Evolutionary conservation across 371 early-diverging fungal species (phyloP).

Genomic region (Mortierella polycephala): DNA sequence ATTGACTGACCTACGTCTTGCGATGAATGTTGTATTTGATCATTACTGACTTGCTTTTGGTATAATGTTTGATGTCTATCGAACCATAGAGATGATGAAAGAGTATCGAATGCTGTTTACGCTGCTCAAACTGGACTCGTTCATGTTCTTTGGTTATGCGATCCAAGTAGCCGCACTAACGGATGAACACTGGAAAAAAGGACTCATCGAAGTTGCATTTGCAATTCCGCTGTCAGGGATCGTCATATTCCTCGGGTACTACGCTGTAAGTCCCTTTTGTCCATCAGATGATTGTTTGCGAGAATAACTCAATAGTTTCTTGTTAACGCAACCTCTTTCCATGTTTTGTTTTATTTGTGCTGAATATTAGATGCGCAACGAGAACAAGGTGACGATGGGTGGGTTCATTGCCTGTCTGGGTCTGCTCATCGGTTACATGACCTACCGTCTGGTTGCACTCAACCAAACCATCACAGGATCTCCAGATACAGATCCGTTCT

Average conservation of each 20-base stretch:
- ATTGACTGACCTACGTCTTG: no score
- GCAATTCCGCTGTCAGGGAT: constrained; percentile 36
- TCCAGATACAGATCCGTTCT: constrained; percentile 34
- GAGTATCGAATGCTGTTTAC: constrained; percentile 47
- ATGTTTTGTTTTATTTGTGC: neutral
- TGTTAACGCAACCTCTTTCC: neutral
- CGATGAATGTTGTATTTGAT: neutral
- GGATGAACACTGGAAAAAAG: constrained; percentile 41
- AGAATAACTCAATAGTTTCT: neutral
- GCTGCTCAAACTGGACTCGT: constrained; percentile 42
- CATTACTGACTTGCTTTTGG: neutral
- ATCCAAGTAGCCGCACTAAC: constrained; percentile 38
- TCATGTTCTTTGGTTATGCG: constrained; percentile 50
- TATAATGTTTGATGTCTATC: neutral
- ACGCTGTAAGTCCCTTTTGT: constrained; percentile 13
- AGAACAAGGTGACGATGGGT: constrained; percentile 47
- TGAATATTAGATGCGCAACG: constrained; percentile 19
- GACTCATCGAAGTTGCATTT: constrained; percentile 34
- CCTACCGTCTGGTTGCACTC: constrained; percentile 17
- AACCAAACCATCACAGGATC: constrained; percentile 27
- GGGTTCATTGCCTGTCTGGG: constrained; percentile 42
- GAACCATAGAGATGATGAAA: constrained; percentile 43
- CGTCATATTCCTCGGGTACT: constrained; percentile 38
- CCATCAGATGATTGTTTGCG: neutral
- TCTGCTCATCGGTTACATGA: constrained; percentile 39